phyloP scores from a whole-genome alignment of 345 rosid genomes.

The Eutrema heterophyllum region DNA sequence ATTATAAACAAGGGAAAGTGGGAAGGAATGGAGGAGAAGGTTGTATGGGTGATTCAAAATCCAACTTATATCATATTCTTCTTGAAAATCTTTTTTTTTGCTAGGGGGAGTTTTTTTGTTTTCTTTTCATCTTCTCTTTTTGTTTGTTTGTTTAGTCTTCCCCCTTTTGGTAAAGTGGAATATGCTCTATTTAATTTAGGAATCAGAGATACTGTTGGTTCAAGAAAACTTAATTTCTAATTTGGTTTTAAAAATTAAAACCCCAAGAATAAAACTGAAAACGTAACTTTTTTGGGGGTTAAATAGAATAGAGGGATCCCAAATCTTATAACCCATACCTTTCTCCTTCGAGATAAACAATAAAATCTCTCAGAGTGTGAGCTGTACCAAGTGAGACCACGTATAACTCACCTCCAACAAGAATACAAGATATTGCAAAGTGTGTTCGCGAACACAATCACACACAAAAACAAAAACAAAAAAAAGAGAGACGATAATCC shows the following conservation, averaged over 20 bases:
- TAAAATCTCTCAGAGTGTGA: not conserved
- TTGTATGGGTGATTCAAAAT: not conserved
- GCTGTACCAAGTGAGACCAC: conserved; percentile 13
- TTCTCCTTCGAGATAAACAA: too few species aligned
- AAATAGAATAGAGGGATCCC: too few species aligned
- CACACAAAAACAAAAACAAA: not conserved
- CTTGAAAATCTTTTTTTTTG: not conserved
- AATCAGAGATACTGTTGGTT: not conserved
- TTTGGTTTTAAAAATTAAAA: too few species aligned
- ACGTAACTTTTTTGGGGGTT: not conserved
- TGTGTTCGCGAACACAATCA: conserved; percentile 25
- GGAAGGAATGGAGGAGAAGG: not conserved
- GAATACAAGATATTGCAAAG: conserved; percentile 26
- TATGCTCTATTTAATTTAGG: conserved; percentile 16
- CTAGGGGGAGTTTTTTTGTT: not conserved
- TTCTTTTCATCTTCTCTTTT: not conserved
- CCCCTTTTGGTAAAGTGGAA: conserved; percentile 7
- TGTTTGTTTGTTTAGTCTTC: not conserved
- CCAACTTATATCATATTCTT: conserved; percentile 13
- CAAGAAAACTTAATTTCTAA: too few species aligned
- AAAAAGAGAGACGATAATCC: conserved; percentile 35
- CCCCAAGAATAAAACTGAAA: not conserved
- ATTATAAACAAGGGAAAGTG: not conserved
- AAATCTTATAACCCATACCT: too few species aligned
- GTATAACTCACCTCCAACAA: not conserved